These are phyloP conservation scores for Agaricus subrufescens DNA, from an alignment of 768 basidiomycete species.

Conservation along the genomic window DNA sequence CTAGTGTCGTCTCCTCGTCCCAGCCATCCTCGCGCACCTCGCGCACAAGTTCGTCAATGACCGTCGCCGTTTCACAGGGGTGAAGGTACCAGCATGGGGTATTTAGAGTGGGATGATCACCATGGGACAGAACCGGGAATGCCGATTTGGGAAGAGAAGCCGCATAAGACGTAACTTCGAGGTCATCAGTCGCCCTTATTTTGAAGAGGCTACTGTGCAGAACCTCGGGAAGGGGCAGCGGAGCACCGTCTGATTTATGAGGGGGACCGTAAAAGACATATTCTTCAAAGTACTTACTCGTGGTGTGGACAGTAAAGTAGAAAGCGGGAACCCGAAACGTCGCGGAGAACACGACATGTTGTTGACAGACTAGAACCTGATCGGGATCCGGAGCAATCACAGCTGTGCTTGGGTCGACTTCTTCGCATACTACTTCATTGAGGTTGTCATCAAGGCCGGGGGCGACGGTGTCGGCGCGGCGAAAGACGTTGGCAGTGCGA, in stretches of 20 bases:
- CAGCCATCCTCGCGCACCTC: slow-evolving; percentile 33
- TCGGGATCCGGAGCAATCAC: slow-evolving; percentile 11
- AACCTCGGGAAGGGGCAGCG: slow-evolving; percentile 53
- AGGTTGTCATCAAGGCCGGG: slow-evolving; percentile 10
- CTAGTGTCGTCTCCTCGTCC: slow-evolving; percentile 24
- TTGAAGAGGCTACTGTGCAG: slow-evolving; percentile 59
- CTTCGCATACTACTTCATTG: slow-evolving; percentile 16
- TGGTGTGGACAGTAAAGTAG: slow-evolving; percentile 69
- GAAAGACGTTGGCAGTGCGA: slow-evolving; percentile 19
- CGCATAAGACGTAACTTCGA: slow-evolving; percentile 48
- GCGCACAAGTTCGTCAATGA: slow-evolving; percentile 64
- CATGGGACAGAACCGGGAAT: slow-evolving; percentile 80
- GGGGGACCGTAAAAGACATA: slow-evolving; percentile 12
- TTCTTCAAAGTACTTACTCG: slow-evolving; percentile 49
- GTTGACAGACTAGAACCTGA: slow-evolving; percentile 42
- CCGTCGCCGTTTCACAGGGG: slow-evolving; percentile 71
- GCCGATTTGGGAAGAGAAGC: slow-evolving; percentile 44
- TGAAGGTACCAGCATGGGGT: slow-evolving; percentile 83
- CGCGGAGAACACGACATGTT: slow-evolving; percentile 73
- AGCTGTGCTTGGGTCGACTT: slow-evolving; percentile 36
- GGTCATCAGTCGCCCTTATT: slow-evolving; percentile 34
- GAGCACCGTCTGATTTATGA: slow-evolving; percentile 50
- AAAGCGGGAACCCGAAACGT: slow-evolving; percentile 82
- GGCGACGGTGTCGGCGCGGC: not conserved
- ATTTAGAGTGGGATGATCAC: slow-evolving; percentile 78